Evolutionary conservation across 805 yeast genomes (phyloP).

Genomic region (Candida suzukii): DNA sequence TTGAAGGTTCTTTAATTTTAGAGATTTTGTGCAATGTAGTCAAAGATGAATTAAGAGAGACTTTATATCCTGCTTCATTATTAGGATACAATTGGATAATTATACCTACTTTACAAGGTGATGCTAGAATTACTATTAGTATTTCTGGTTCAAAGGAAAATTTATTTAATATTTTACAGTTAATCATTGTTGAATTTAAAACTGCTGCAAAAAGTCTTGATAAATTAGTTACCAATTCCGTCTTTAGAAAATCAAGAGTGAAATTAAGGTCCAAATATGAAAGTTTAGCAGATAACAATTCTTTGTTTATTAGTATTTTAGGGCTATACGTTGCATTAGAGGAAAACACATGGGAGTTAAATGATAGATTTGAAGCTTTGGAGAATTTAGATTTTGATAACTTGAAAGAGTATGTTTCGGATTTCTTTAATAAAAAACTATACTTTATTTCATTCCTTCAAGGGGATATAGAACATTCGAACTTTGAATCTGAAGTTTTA

Average conservation of each 20-base stretch:
- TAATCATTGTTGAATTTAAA: slow-evolving; percentile 27
- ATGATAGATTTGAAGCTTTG: slow-evolving; percentile 48
- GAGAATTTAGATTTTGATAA: slow-evolving; percentile 37
- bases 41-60: slow-evolving; percentile 30
- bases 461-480: slow-evolving; percentile 33
- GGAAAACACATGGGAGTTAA: slow-evolving; percentile 44
- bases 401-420: slow-evolving; percentile 23
- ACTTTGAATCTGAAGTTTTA: slow-evolving; percentile 4
- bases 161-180: slow-evolving; percentile 25
- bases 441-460: slow-evolving; percentile 39
- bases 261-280: slow-evolving; percentile 41
- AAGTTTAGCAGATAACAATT: slow-evolving; percentile 32
- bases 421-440: slow-evolving; percentile 19
- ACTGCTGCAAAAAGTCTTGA: slow-evolving; percentile 9
- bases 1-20: slow-evolving; percentile 35
- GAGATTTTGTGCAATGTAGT: slow-evolving; percentile 49
- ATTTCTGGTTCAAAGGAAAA: slow-evolving; percentile 46
- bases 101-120: slow-evolving; percentile 47
- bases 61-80: slow-evolving; percentile 47
- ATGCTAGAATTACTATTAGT: slow-evolving; percentile 43
- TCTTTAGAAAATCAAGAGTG: slow-evolving; percentile 41
- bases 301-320: slow-evolving; percentile 41
- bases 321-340: slow-evolving; percentile 50
- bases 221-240: slow-evolving; percentile 18
- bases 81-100: slow-evolving; percentile 53